A percentile compares a stretch with the other conserved stretches of the same genome.
phyloP scores from a whole-genome alignment of 805 yeast species.

The Yamadazyma paraphyllophila region DNA sequence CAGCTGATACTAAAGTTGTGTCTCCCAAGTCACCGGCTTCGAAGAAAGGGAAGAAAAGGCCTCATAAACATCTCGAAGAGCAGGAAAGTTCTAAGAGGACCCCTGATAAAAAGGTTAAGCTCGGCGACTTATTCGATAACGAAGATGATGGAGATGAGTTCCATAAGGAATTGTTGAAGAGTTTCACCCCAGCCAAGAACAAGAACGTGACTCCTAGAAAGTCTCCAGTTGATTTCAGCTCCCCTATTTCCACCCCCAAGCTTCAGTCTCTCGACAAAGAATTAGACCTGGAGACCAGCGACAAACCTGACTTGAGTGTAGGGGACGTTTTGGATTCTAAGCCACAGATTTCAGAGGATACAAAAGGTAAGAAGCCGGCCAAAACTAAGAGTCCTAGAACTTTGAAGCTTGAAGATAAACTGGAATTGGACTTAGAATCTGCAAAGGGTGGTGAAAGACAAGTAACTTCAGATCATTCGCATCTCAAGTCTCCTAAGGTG shows the following conservation, averaged over 20 bases:
- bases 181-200: conserved; percentile 5
- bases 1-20: no score
- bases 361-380: no score
- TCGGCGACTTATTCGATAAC: conserved; percentile 9
- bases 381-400: no score
- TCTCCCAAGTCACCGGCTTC: neutral
- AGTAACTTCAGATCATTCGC: no score
- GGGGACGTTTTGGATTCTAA: neutral
- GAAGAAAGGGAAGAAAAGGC: neutral
- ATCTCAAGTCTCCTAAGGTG: neutral
- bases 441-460: no score
- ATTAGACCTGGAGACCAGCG: neutral
- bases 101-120: conserved; percentile 3
- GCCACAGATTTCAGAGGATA: no score
- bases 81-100: neutral
- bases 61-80: neutral
- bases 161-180: conserved; percentile 4
- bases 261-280: conserved; percentile 3
- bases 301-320: no score
- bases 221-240: neutral
- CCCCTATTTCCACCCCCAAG: conserved; percentile 3
- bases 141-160: conserved; percentile 4
- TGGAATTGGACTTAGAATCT: no score
- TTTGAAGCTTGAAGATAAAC: no score
- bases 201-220: conserved; percentile 1